Conservation (phyloP, 768 basidiomycete species). For the Tephrocybe rancida region DNA sequence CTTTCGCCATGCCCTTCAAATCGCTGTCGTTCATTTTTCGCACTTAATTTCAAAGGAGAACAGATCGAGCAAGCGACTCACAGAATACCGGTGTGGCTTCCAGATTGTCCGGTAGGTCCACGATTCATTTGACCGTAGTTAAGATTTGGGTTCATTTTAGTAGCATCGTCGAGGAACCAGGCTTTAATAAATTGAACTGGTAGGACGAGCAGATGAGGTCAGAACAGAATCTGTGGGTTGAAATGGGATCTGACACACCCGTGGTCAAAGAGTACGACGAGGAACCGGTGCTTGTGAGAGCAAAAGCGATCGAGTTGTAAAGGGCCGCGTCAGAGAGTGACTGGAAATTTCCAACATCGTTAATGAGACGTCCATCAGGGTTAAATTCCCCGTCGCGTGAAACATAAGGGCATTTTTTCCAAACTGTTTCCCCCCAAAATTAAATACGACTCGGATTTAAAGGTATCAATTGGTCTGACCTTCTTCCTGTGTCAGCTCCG, state of each 20-base stretch:
- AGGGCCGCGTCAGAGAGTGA: slow-evolving; percentile 60
- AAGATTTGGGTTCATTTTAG: slow-evolving; percentile 67
- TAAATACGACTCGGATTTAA: too few relatives aligned
- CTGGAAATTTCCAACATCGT: slow-evolving; percentile 58
- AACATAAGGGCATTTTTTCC: slow-evolving; percentile 59
- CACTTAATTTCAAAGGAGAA: background rate
- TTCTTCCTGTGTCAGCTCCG: slow-evolving; percentile 53
- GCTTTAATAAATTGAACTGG: slow-evolving; percentile 48
- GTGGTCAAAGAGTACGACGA: slow-evolving; percentile 43
- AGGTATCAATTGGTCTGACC: too few relatives aligned
- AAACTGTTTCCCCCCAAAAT: slow-evolving; percentile 42
- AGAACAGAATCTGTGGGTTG: background rate
- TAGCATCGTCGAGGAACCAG: slow-evolving; percentile 62
- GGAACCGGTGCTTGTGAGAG: slow-evolving; percentile 38
- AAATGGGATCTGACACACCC: slow-evolving; percentile 26
- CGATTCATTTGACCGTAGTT: slow-evolving; percentile 56
- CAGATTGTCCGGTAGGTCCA: slow-evolving; percentile 38
- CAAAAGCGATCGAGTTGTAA: slow-evolving; percentile 62
- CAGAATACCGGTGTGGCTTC: slow-evolving; percentile 58
- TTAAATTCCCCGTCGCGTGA: slow-evolving; percentile 64
- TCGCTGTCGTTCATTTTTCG: too few relatives aligned
- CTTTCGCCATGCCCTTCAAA: slow-evolving; percentile 48
- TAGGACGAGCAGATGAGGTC: background rate
- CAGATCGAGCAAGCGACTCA: slow-evolving; percentile 26
- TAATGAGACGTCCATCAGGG: slow-evolving; percentile 59